Evolutionary conservation across 2,329 filamentous ascomycete genomes (phyloP).

Genomic region (Penicillium sp.): DNA sequence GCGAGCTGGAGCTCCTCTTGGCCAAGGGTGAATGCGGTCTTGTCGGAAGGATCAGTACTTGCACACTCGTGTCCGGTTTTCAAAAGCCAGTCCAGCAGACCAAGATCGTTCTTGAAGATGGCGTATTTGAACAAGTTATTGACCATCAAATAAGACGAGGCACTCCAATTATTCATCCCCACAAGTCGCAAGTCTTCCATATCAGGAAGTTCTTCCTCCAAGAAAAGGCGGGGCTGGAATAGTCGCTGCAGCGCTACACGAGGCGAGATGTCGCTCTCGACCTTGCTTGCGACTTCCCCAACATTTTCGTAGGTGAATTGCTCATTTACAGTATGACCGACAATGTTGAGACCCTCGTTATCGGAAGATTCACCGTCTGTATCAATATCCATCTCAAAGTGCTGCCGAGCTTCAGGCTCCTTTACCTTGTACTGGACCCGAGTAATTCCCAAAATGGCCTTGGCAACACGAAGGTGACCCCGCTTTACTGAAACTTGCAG

Average conservation of each 20-base stretch:
- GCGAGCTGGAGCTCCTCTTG: constrained; percentile 47
- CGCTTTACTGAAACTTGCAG: constrained; percentile 72
- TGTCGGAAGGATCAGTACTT: constrained; percentile 11
- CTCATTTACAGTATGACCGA: constrained; percentile 65
- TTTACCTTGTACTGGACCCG: constrained; percentile 69
- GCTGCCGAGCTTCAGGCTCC: constrained; percentile 56
- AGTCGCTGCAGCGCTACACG: constrained; percentile 56
- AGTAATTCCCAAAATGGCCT: constrained; percentile 71
- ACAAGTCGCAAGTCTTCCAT: not conserved
- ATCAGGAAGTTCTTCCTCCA: constrained; percentile 14
- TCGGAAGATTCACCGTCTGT: constrained; percentile 40
- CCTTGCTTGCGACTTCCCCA: constrained; percentile 70
- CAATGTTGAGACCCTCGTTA: constrained; percentile 42
- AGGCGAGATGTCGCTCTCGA: constrained; percentile 68
- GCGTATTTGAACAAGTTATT: constrained; percentile 50
- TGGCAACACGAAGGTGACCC: constrained; percentile 69
- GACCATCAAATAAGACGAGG: not conserved
- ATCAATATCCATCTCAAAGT: constrained; percentile 41
- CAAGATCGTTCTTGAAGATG: constrained; percentile 60
- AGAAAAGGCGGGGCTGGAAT: constrained; percentile 41
- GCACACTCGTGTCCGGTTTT: constrained; percentile 51
- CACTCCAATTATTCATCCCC: not conserved
- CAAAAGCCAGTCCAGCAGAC: constrained; percentile 64
- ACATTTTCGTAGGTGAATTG: constrained; percentile 78
- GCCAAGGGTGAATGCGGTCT: constrained; percentile 16